Conservation (phyloP, 164 flowering plant species). For the Euptelea pleiosperma region DNA sequence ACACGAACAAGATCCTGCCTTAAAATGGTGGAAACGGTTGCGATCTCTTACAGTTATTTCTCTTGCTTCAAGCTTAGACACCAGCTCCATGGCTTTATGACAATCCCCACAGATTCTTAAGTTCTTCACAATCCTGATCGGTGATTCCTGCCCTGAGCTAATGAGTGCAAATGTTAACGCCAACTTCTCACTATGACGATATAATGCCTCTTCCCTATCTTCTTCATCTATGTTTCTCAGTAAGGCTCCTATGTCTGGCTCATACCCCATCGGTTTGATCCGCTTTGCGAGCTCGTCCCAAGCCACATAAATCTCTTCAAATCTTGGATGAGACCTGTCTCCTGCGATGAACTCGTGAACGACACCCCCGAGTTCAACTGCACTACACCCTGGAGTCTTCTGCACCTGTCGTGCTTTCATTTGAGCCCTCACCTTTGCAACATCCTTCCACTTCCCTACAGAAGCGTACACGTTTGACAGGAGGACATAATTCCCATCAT, state of each 20-base stretch:
- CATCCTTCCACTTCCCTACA: constrained; percentile 19
- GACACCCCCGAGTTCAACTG: constrained; percentile 16
- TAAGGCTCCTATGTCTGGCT: constrained; percentile 14
- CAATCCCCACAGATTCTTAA: constrained; percentile 24
- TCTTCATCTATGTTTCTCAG: constrained; percentile 18
- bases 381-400: constrained; percentile 23
- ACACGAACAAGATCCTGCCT: constrained; percentile 22
- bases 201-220: constrained; percentile 19
- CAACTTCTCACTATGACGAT: constrained; percentile 27
- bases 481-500: constrained; percentile 22
- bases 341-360: constrained; percentile 19
- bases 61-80: constrained; percentile 19
- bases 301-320: constrained; percentile 14
- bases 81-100: constrained; percentile 23
- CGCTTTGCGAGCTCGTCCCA: constrained; percentile 18
- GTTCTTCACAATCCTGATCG: constrained; percentile 25
- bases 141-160: constrained; percentile 3
- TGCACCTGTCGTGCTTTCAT: constrained; percentile 13
- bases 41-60: constrained; percentile 23
- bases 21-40: constrained; percentile 25
- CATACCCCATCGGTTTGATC: constrained; percentile 24
- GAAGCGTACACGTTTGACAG: constrained; percentile 21
- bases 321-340: constrained; percentile 18
- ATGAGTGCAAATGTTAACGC: constrained; percentile 20
- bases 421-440: constrained; percentile 13